These are phyloP conservation scores for Saccharomyces hybrid DNA, from an alignment of 1,139 yeast genomes.

Conservation along the genomic window DNA sequence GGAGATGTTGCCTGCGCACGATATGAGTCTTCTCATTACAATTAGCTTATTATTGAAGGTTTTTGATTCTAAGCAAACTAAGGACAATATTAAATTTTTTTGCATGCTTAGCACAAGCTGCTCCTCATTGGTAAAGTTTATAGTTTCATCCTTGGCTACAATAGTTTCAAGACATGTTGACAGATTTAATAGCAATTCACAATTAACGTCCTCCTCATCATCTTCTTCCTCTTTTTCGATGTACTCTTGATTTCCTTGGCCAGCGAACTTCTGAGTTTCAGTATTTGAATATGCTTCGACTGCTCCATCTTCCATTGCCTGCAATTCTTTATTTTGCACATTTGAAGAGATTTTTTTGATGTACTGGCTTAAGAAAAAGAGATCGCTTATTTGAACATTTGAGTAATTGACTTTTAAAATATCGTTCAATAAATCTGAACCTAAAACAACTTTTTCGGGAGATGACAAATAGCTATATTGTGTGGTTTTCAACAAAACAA, in stretches of 20 bases:
- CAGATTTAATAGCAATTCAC: conserved; percentile 16
- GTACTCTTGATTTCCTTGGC: conserved; percentile 1
- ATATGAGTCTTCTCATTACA: conserved; percentile 17
- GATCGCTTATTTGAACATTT: conserved; percentile 6
- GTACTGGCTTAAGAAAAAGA: conserved; percentile 11
- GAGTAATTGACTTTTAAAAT: conserved; percentile 10
- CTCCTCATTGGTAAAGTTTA: conserved; percentile 10
- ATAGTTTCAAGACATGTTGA: conserved; percentile 16
- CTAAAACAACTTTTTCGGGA: conserved; percentile 13
- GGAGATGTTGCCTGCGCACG: conserved; percentile 16
- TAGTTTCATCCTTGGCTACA: conserved; percentile 8
- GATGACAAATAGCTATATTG: conserved; percentile 13
- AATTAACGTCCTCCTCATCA: conserved; percentile 3
- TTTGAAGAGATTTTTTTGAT: conserved; percentile 10
- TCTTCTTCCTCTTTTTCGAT: conserved; percentile 10
- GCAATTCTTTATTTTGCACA: conserved; percentile 6
- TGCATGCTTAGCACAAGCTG: conserved; percentile 12
- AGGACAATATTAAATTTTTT: conserved; percentile 11
- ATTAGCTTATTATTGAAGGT: conserved; percentile 20
- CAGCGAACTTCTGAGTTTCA: background rate
- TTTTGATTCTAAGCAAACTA: conserved; percentile 13
- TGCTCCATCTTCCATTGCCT: conserved; percentile 5
- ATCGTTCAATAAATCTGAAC: conserved; percentile 20
- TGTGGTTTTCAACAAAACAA: conserved; percentile 9
- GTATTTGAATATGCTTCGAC: conserved; percentile 4